phyloP scores from a whole-genome alignment of 2,329 filamentous ascomycete species.

The Pseudocercospora vitis region DNA sequence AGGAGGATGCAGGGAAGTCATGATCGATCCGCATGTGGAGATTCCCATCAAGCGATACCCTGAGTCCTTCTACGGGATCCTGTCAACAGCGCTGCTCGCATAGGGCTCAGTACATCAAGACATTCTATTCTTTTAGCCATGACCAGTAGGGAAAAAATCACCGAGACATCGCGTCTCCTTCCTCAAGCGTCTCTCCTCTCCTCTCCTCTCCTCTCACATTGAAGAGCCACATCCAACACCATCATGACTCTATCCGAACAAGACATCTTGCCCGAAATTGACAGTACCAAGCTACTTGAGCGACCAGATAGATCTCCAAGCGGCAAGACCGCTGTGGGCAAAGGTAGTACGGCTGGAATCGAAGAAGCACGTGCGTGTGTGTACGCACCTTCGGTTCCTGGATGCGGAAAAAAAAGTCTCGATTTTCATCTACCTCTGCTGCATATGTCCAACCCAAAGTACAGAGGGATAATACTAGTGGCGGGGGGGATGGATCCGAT shows the following conservation, averaged over 20 bases:
- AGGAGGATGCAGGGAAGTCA: background rate
- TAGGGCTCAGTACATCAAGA: too few relatives aligned
- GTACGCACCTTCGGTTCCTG: conserved; percentile 32
- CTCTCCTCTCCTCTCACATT: too few relatives aligned
- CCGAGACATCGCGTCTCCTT: too few relatives aligned
- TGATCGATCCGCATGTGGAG: background rate
- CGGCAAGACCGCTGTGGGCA: conserved; percentile 50
- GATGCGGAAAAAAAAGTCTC: conserved; percentile 18
- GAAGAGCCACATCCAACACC: too few relatives aligned
- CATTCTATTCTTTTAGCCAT: too few relatives aligned
- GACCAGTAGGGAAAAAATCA: too few relatives aligned
- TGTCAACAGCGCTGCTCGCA: background rate
- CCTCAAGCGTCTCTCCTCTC: too few relatives aligned
- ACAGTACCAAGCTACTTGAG: conserved; percentile 33
- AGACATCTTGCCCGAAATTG: background rate
- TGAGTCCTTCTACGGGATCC: background rate
- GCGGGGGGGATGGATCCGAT: background rate
- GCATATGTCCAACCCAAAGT: background rate
- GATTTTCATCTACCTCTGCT: conserved; percentile 18
- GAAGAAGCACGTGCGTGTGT: conserved; percentile 36
- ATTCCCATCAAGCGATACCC: background rate
- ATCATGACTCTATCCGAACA: background rate
- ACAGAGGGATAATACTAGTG: background rate
- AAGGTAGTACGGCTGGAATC: conserved; percentile 45
- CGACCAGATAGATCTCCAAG: conserved; percentile 37